Evolutionary conservation across 148 eudicot species (phyloP), one percentile per base, ranked within the genome.

Genomic region (Silene uniflora): DNA sequence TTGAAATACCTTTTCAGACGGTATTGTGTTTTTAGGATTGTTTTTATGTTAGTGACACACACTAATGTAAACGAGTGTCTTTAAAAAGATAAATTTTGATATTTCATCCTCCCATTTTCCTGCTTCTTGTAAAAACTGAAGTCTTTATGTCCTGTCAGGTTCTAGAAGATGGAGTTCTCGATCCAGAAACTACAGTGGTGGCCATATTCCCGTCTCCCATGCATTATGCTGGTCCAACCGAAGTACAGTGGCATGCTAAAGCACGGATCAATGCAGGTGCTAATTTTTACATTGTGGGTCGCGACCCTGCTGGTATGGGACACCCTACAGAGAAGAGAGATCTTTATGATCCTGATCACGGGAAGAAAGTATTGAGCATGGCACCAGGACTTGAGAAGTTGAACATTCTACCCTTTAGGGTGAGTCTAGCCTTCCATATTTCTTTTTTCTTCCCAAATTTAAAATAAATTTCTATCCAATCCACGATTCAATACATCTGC

Each of bases 191-290:
- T 54, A 92, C 97, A 18, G 86, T 92, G n/a, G 97, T 92, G 42
- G 78, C 97, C 63, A 92, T 92, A 81, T 92, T 92, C 75, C 97
- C 97, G 59, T 92, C 94, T 12, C 92, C 94, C 42, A 92, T 92
- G 97, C 97, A 90, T 82, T 92, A 92, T 84, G 97, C 92, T 19
- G 97, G 97, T 52, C 97, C 94, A 72, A 92, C 92, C 44, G 97
- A 92, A 86, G 97, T 92, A 55, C 97, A 92, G 67, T 92, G 94
- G 97, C 97, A 92, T 81, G 97, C 97, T 66, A 92, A 92, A 83
- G 97, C 94, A 77, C 78, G 97, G 64, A 88, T 92, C 54, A 92
- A 92, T 83, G 97, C 97, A 21, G 94, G 94, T 79, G 97, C 94
- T 25, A 92, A 92, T 76, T 92, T 92, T 80, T 92, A 92, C 71